phyloP scores from a whole-genome alignment of 2,329 filamentous ascomycete genomes.

The Ophiognomonia clavigignenti-juglandacearum region DNA sequence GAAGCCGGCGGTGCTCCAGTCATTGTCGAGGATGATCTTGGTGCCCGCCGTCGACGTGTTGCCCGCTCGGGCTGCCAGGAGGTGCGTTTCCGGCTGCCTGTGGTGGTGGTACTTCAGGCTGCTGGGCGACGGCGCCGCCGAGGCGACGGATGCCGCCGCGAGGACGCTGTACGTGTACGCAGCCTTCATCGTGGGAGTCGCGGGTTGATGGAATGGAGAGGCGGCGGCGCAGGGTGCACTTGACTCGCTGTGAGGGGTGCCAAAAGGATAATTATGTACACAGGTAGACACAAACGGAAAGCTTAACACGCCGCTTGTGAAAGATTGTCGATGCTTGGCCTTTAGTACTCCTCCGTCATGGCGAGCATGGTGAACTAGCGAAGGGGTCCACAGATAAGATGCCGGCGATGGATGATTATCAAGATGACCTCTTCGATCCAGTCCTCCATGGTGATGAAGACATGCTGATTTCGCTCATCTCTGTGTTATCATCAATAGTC shows the following conservation, averaged over 20 bases:
- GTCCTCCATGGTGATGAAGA: background rate
- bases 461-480: background rate
- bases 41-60: constrained; percentile 6
- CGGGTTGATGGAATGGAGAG: too few relatives aligned
- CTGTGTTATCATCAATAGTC: background rate
- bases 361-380: too few relatives aligned
- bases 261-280: too few relatives aligned
- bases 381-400: constrained; percentile 4
- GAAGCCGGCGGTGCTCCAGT: constrained; percentile 37
- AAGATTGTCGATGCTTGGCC: too few relatives aligned
- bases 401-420: background rate
- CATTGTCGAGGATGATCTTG: constrained; percentile 36
- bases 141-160: background rate
- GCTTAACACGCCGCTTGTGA: too few relatives aligned
- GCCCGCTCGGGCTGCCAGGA: background rate
- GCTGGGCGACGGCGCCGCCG: constrained; percentile 3
- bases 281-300: too few relatives aligned
- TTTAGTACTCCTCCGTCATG: too few relatives aligned
- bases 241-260: background rate
- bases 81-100: too few relatives aligned
- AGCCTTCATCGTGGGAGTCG: constrained; percentile 5
- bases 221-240: too few relatives aligned
- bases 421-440: background rate
- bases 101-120: background rate
- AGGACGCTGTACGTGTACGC: background rate